A percentile compares a stretch with the other conserved stretches of the same genome.
Evolutionary conservation across 257 asterid genomes (phyloP).

Genomic region (Capsicum pubescens): DNA sequence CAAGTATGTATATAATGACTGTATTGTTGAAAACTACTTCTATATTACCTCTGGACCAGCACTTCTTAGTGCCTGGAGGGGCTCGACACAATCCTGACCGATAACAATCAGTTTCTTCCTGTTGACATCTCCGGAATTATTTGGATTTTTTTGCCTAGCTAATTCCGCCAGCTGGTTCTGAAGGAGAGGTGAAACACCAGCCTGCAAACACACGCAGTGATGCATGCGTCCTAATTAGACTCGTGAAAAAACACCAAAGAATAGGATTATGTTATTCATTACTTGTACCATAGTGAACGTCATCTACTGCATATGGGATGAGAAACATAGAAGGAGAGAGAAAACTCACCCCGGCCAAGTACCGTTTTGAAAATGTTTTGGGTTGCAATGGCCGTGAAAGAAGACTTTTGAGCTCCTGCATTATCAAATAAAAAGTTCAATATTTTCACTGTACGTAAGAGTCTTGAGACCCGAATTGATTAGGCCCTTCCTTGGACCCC

Average conservation of each 20-base stretch:
- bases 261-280: background rate
- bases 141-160: constrained; percentile 50
- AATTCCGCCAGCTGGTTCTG: constrained; percentile 84
- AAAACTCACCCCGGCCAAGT: constrained; percentile 84
- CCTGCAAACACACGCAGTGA: constrained; percentile 39
- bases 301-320: background rate
- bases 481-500: background rate
- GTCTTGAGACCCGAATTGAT: background rate
- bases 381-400: constrained; percentile 89
- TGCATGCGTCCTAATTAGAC: background rate
- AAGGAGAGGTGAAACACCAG: constrained; percentile 85
- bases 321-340: background rate
- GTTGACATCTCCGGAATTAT: constrained; percentile 49
- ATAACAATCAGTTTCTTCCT: constrained; percentile 72
- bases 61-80: constrained; percentile 84
- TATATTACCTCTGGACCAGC: constrained; percentile 51
- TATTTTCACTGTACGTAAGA: background rate
- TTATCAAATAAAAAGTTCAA: constrained; percentile 21
- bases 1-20: background rate
- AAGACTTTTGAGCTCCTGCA: constrained; percentile 77
- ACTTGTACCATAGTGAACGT: background rate
- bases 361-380: constrained; percentile 80
- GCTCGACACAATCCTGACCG: constrained; percentile 93
- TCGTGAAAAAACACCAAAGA: background rate
- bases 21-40: background rate